Evolutionary conservation across 768 basidiomycete genomes (phyloP).

Genomic region (Termitomyces eurrhizus): DNA sequence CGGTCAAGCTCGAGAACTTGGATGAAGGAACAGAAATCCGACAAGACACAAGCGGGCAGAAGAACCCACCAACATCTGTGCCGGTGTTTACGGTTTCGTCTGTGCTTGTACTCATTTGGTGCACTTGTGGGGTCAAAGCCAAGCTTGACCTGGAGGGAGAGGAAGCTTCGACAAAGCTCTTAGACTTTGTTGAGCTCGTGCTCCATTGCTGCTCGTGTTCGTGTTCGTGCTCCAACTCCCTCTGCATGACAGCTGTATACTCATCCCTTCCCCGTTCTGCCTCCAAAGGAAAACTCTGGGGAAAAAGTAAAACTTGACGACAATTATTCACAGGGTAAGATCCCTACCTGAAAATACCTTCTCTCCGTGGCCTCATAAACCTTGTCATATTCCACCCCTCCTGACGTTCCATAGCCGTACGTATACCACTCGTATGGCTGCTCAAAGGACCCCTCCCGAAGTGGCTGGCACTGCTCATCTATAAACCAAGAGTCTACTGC

Average conservation of each 20-base stretch:
- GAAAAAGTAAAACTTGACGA: too few species aligned
- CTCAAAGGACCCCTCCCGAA: too few species aligned
- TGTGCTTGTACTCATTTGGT: background rate
- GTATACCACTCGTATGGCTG: background rate
- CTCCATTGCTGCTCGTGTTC: background rate
- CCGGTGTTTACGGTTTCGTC: background rate
- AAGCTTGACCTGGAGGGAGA: background rate
- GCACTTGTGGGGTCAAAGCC: background rate
- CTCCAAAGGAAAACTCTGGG: background rate
- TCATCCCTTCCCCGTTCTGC: background rate
- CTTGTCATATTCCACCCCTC: background rate
- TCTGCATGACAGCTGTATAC: background rate
- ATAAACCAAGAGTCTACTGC: background rate
- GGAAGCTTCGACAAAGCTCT: background rate
- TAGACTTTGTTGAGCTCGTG: background rate
- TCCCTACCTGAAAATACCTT: background rate
- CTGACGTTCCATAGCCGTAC: background rate
- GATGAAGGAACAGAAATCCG: background rate
- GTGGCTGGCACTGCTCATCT: background rate
- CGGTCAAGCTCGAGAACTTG: background rate
- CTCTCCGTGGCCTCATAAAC: background rate
- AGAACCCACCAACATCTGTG: background rate
- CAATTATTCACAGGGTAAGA: too few species aligned
- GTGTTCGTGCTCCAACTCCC: background rate
- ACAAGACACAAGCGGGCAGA: background rate